A percentile compares a stretch with the other conserved stretches of the same genome.
Conservation (phyloP, 2,329 filamentous ascomycete species). For the Venturia aucupariae region DNA sequence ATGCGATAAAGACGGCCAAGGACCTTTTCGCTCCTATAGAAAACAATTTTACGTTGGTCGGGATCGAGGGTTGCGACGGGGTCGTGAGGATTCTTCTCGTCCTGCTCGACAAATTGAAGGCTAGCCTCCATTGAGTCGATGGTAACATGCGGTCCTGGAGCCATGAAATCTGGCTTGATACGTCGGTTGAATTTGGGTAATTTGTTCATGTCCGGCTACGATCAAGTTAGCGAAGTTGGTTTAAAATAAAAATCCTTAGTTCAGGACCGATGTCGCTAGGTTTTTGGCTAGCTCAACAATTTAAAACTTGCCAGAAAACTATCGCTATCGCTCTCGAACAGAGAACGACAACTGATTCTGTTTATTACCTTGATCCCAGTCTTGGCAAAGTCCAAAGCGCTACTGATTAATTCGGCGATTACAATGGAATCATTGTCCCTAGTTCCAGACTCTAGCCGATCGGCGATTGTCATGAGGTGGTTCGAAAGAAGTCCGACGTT, state of each 20-base stretch:
- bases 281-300: not conserved
- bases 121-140: slow-evolving; percentile 24
- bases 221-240: not conserved
- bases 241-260: not conserved
- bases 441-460: slow-evolving; percentile 46
- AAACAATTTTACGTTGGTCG: slow-evolving; percentile 35
- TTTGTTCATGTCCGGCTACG: slow-evolving; percentile 35
- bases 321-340: not conserved
- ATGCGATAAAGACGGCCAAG: slow-evolving; percentile 62
- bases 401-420: slow-evolving; percentile 58
- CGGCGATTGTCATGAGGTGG: slow-evolving; percentile 55
- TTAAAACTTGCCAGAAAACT: not conserved
- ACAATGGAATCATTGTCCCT: slow-evolving; percentile 40
- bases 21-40: slow-evolving; percentile 59
- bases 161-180: slow-evolving; percentile 46
- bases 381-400: slow-evolving; percentile 62
- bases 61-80: slow-evolving; percentile 21
- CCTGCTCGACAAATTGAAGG: slow-evolving; percentile 37
- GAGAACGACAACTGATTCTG: not conserved
- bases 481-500: slow-evolving; percentile 57
- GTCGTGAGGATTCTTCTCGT: slow-evolving; percentile 36
- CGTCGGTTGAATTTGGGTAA: slow-evolving; percentile 31
- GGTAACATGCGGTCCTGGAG: slow-evolving; percentile 36
- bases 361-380: slow-evolving; percentile 50
- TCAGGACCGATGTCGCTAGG: slow-evolving; percentile 19